Evolutionary conservation across 352 stramenopile species (phyloP).

Genomic region (Phytophthora boehmeriae): DNA sequence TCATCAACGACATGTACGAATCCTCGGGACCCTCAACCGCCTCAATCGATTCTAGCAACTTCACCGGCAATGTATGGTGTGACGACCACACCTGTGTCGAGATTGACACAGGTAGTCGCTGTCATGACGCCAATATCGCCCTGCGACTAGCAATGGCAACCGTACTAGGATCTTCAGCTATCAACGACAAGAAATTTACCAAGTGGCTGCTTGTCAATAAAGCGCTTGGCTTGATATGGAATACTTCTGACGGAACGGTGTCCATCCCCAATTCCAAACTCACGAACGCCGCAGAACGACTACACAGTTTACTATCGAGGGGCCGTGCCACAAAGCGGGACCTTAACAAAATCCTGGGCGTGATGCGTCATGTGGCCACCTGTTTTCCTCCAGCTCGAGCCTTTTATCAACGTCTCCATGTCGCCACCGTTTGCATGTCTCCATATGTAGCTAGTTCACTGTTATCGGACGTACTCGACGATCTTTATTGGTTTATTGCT

Average conservation of each 20-base stretch:
- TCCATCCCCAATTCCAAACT: slow-evolving; percentile 2
- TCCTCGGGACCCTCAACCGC: background rate
- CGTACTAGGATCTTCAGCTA: slow-evolving; percentile 5
- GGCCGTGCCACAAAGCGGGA: background rate
- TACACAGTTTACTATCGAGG: background rate
- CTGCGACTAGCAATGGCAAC: slow-evolving; percentile 11
- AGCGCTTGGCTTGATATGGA: background rate
- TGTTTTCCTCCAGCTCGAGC: slow-evolving; percentile 10
- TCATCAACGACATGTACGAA: slow-evolving; percentile 18
- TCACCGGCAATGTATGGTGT: slow-evolving; percentile 23
- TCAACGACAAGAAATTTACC: slow-evolving; percentile 22
- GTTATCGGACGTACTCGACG: background rate
- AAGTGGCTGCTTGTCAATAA: background rate
- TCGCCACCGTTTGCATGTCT: background rate
- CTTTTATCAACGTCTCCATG: slow-evolving; percentile 4
- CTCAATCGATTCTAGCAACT: background rate
- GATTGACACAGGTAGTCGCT: too few species aligned
- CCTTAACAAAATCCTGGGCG: slow-evolving; percentile 3
- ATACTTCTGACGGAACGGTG: background rate
- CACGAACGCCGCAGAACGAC: background rate
- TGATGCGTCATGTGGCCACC: slow-evolving; percentile 1
- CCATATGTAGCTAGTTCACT: background rate
- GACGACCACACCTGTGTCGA: slow-evolving; percentile 30
- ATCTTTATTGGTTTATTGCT: slow-evolving; percentile 1
- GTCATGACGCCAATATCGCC: slow-evolving; percentile 9